These are phyloP conservation scores for Phellopilus nigrolimitatus DNA, from an alignment of 1,284 basidiomycete genomes.

Conservation along the genomic window DNA sequence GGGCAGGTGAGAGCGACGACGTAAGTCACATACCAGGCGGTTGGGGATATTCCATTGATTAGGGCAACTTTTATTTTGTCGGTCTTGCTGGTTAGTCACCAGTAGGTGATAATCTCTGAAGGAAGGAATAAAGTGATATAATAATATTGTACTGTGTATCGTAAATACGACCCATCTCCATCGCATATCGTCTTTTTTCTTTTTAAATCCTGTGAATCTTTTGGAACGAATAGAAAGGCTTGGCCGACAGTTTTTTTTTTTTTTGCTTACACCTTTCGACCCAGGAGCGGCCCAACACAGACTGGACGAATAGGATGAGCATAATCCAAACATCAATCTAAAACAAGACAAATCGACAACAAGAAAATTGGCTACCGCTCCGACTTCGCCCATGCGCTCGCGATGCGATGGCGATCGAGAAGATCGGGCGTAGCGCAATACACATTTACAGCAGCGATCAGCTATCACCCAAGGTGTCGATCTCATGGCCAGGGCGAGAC, in stretches of 20 bases:
- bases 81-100: too few species aligned
- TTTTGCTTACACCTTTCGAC: background rate
- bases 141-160: constrained; percentile 13
- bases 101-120: background rate
- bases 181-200: background rate
- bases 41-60: constrained; percentile 3
- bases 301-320: too few species aligned
- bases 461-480: constrained; percentile 12
- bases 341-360: too few species aligned
- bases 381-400: too few species aligned
- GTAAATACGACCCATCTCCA: background rate
- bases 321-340: too few species aligned
- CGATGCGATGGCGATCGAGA: too few species aligned
- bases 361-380: too few species aligned
- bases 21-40: constrained; percentile 1
- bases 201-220: background rate
- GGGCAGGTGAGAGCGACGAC: background rate
- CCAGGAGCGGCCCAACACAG: too few species aligned
- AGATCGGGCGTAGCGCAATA: background rate
- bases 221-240: too few species aligned
- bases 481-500: constrained; percentile 9
- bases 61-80: too few species aligned
- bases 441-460: constrained; percentile 1
- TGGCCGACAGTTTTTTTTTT: background rate
- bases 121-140: background rate